Conservation (phyloP, 129 eudicot species). For the Mikania micrantha region DNA sequence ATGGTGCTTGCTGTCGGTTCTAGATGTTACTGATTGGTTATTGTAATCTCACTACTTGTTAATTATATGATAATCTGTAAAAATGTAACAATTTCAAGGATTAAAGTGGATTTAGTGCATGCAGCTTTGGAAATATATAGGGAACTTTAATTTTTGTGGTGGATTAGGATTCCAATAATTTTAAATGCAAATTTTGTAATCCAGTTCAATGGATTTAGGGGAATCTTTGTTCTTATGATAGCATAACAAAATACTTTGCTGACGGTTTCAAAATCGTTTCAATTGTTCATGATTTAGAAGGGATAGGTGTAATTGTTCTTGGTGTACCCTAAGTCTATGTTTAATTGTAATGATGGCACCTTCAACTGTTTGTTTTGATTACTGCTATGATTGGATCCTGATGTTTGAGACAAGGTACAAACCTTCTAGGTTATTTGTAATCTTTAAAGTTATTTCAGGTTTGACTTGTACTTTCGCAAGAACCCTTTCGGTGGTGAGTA, state of each 20-base stretch:
- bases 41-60: background rate
- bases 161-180: background rate
- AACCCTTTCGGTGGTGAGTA: slow-evolving; percentile 98
- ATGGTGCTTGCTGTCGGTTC: background rate
- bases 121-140: background rate
- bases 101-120: slow-evolving; percentile 3
- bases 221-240: too few relatives aligned
- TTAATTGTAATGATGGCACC: background rate
- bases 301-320: background rate
- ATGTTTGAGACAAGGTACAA: background rate
- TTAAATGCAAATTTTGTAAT: background rate
- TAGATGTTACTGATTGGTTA: slow-evolving; percentile 13
- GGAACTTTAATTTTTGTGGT: background rate
- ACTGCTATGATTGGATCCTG: background rate
- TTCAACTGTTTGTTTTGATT: background rate
- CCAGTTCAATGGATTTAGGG: too few relatives aligned
- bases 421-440: slow-evolving; percentile 4
- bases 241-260: too few relatives aligned
- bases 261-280: background rate
- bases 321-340: background rate
- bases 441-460: slow-evolving; percentile 42
- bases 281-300: background rate
- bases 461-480: slow-evolving; percentile 77
- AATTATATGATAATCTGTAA: background rate
- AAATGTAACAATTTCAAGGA: background rate